These are phyloP conservation scores for Lyophyllum atratum DNA, from an alignment of 768 basidiomycete species.

Conservation along the genomic window DNA sequence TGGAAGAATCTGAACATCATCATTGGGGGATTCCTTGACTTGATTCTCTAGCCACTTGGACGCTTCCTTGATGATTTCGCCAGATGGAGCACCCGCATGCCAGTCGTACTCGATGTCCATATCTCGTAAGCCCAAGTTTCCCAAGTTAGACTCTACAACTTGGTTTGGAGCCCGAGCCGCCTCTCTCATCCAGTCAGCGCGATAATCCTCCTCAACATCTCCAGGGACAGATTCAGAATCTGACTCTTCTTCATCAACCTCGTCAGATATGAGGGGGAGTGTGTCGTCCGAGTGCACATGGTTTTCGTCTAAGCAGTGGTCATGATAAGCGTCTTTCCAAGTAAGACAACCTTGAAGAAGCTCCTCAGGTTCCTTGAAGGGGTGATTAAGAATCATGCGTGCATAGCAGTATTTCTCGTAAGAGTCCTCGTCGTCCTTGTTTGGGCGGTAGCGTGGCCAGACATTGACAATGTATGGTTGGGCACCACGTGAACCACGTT, in stretches of 20 bases:
- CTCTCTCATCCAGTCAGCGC: slow-evolving; percentile 24
- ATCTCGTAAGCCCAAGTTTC: slow-evolving; percentile 17
- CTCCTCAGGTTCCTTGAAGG: neutral
- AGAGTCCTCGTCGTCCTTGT: neutral
- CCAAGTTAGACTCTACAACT: slow-evolving; percentile 10
- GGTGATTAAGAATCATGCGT: slow-evolving; percentile 1
- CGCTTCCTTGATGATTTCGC: slow-evolving; percentile 6
- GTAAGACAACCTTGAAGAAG: slow-evolving; percentile 1
- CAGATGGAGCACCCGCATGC: slow-evolving; percentile 15
- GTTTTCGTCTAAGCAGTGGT: neutral
- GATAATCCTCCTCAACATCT: slow-evolving; percentile 11
- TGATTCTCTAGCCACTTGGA: slow-evolving; percentile 17
- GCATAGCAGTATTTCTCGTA: slow-evolving; percentile 12
- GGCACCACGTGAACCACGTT: neutral
- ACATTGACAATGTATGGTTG: slow-evolving; percentile 1
- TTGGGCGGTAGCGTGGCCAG: slow-evolving; percentile 1
- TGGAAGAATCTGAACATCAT: slow-evolving; percentile 22
- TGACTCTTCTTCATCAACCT: neutral
- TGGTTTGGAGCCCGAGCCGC: slow-evolving; percentile 17
- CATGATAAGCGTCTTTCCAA: neutral
- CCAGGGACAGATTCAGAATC: neutral
- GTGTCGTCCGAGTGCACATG: neutral
- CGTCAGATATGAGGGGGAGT: slow-evolving; percentile 19
- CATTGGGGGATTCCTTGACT: slow-evolving; percentile 22
- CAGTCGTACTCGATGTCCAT: slow-evolving; percentile 25